These are phyloP conservation scores for Pseudogymnoascus sp. DNA, from an alignment of 2,329 filamentous ascomycete genomes.

Conservation along the genomic window DNA sequence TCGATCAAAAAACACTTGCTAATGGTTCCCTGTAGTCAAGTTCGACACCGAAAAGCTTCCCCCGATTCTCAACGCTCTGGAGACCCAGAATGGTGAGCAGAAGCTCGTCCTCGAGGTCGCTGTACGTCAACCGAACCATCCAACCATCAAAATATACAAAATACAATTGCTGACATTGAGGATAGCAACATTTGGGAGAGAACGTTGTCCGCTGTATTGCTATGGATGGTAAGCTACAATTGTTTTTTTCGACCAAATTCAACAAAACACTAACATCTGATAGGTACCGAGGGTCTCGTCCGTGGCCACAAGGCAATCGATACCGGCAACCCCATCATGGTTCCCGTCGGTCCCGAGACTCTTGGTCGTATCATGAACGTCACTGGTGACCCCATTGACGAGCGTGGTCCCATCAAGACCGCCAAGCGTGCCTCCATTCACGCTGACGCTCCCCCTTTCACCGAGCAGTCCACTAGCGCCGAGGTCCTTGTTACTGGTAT, in stretches of 20 bases:
- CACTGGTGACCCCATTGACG: conserved; percentile 99
- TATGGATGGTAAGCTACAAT: conserved; percentile 79
- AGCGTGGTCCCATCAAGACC: conserved; percentile 95
- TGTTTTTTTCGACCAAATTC: conserved; percentile 9
- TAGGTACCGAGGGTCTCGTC: conserved; percentile 98
- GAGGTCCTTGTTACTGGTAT: conserved; percentile 98
- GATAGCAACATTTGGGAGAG: conserved; percentile 97
- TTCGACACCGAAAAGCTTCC: conserved; percentile 92
- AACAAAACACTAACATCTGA: conserved; percentile 15
- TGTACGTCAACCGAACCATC: conserved; percentile 49
- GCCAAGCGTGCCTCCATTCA: conserved; percentile 85
- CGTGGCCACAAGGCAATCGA: conserved; percentile 80
- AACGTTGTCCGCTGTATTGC: conserved; percentile 99
- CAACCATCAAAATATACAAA: conserved; percentile 12
- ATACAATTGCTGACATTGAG: conserved; percentile 31
- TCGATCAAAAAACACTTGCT: conserved; percentile 21
- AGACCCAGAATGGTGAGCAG: conserved; percentile 82
- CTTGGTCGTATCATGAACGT: conserved; percentile 99
- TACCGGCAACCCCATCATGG: conserved; percentile 90
- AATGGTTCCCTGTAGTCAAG: conserved; percentile 62
- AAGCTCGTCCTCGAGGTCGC: conserved; percentile 95
- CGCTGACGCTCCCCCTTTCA: conserved; percentile 85
- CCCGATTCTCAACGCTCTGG: conserved; percentile 93
- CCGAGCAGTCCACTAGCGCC: conserved; percentile 90
- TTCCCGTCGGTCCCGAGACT: conserved; percentile 87